Base-by-base conservation (phyloP, 805 yeast species). In the Ogataea ramenticola region DNA sequence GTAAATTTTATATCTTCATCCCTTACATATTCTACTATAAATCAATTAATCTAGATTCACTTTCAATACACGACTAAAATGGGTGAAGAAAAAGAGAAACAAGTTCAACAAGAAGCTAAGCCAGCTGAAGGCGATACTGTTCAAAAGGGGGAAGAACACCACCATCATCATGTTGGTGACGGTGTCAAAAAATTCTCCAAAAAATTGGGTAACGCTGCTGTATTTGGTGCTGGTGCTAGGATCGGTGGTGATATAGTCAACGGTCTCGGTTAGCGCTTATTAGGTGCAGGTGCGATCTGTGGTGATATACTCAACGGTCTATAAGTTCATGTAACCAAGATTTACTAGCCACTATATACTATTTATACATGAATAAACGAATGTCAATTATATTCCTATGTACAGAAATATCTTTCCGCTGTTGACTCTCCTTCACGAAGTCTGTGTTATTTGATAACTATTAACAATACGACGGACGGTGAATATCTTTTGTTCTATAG, bases 141-240 rank as follows among this genome's bases (percentile, higher is more conserved):
- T 7, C 39, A 46, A 33, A 47, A 51, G 21, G 59, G 52, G 27
- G 36, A 16, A 11, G 22, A 33, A 33, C 22, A 33, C 12, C 38
- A 35, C 26, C 64, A 57, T 41, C 63, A 53, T 29, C 58, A 58
- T n/a, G 58, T 58, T 16, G 65, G 62, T 29, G 52, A 58, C 12
- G 70, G 65, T 37, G 49, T 51, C 75, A 75, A 61, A 81, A 74
- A 56, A 10, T 77, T 86, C 52, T 95, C 95, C 22, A 73, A 85
- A 49, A 83, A 86, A 64, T 67, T 90, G 46, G 96, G 96, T 47
- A 80, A 88, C 52, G 95, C 97, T n/a, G 90, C 95, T 31, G 78
- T 90, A 40, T 91, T 88, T 52, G 97, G 97, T 64, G 96, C 96
- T 10, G 98, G 98, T 70, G 96, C 97, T 34, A 82, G 96, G 1